Evolutionary conservation across 106 monocot species (phyloP), one percentile per base, ranked within the genome.

Genomic region (Dioscorea alata): DNA sequence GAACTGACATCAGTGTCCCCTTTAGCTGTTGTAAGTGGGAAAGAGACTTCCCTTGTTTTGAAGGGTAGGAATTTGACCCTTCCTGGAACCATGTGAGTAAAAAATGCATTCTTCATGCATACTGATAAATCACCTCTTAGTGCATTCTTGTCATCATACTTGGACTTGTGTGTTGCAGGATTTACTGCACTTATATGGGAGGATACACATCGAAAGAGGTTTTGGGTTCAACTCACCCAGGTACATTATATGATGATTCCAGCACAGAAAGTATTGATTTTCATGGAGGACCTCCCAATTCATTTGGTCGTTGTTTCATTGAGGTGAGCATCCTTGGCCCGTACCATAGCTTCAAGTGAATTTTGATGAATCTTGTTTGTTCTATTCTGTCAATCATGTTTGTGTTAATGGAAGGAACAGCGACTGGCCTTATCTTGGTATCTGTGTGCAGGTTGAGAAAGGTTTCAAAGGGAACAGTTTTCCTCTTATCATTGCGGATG

Each of bases 381-480:
- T 42, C 10, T 42, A 42, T 42, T 42, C 42, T 42, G 9, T 10
- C 6, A 42, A 8, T 42, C 10, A 42, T 42, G 9, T 10, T 8
- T 42, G 42, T 42, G 42, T 42, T 42, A 42, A 42, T 42, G 6
- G 42, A 42, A 8, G 42, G 42, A 42, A 42, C 6, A 42, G 5
- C 10, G 5, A 42, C 6, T 5, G 10, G 6, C 34, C 67, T 71
- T 12, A 71, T 34, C 15, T 81, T 48, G 53, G 13, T n/a, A 23
- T 75, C 20, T 13, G 16, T 57, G 18, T 80, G 52, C 74, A 99
- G 99, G 99, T 99, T 50, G 99, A 99, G 48, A 99, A 93, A 76
- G 93, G 87, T 63, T 99, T 99, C 72, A 93, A 85, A 78, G 99
- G 99, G 51, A 93, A 99, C 70, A 78, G 85, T 60, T 99, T 93